These are phyloP conservation scores for Solanum arcanum DNA, from an alignment of 257 asterid species.

Conservation along the genomic window DNA sequence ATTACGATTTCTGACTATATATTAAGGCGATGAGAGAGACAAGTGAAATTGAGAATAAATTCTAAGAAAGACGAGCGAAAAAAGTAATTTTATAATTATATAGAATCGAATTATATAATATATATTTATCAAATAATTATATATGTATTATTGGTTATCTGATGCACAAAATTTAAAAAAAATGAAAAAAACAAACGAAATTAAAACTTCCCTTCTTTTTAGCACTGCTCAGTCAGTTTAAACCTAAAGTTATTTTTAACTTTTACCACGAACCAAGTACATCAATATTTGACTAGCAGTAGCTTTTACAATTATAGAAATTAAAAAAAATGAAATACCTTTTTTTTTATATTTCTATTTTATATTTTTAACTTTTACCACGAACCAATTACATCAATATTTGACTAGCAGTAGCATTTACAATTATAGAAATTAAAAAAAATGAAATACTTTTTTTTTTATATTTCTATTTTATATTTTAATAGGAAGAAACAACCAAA, in stretches of 20 bases:
- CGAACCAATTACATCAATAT: not conserved
- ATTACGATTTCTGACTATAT: no score
- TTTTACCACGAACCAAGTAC: not conserved
- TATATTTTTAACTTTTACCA: not conserved
- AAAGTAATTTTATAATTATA: accelerated
- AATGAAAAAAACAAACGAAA: no score
- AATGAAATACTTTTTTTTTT: not conserved
- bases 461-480: not conserved
- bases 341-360: no score
- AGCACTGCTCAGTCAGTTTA: not conserved
- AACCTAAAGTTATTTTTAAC: not conserved
- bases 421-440: not conserved
- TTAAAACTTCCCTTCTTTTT: not conserved
- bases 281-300: not conserved
- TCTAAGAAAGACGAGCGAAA: no score
- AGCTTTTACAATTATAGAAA: not conserved
- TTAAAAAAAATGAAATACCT: not conserved
- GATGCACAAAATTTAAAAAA: accelerated
- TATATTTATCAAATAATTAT: accelerated
- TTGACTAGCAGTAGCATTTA: not conserved
- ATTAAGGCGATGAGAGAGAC: accelerated
- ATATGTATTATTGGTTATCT: no score
- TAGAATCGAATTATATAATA: no score
- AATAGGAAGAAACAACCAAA: not conserved
- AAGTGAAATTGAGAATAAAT: no score